These are phyloP conservation scores for Tetrahymena borealis DNA, from an alignment of 73 alveolate genomes.

Conservation along the genomic window DNA sequence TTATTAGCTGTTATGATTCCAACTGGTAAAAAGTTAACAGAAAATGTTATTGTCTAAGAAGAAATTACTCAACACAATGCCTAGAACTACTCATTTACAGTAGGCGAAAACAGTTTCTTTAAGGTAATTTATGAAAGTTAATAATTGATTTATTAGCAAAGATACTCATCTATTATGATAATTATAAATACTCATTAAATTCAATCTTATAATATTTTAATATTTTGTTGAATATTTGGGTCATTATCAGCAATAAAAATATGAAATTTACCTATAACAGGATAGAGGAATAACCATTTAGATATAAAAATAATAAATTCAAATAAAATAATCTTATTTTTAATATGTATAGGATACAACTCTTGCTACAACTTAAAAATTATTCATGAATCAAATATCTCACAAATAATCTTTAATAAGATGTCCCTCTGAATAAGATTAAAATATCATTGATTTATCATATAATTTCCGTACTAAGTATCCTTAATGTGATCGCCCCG, in stretches of 20 bases:
- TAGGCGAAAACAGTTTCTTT: neutral
- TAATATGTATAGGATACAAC: neutral
- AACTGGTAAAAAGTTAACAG: neutral
- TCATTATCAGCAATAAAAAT: too few relatives aligned
- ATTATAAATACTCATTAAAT: too few relatives aligned
- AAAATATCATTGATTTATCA: neutral
- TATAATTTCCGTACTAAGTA: neutral
- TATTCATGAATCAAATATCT: neutral
- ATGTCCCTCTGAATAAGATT: neutral
- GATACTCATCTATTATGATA: too few relatives aligned
- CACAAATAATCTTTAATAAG: neutral
- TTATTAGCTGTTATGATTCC: neutral
- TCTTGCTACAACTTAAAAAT: neutral
- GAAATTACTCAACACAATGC: neutral
- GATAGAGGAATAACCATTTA: too few relatives aligned
- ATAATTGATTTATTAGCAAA: too few relatives aligned
- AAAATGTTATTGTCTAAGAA: neutral
- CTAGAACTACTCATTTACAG: neutral
- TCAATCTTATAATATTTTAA: too few relatives aligned
- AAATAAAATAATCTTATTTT: neutral
- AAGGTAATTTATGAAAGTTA: neutral
- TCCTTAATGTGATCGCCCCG: neutral
- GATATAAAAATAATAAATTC: neutral
- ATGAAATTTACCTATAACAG: too few relatives aligned
- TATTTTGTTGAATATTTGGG: too few relatives aligned